Conservation (phyloP, 2,329 filamentous ascomycete genomes). For the Aspergillus melleus region DNA sequence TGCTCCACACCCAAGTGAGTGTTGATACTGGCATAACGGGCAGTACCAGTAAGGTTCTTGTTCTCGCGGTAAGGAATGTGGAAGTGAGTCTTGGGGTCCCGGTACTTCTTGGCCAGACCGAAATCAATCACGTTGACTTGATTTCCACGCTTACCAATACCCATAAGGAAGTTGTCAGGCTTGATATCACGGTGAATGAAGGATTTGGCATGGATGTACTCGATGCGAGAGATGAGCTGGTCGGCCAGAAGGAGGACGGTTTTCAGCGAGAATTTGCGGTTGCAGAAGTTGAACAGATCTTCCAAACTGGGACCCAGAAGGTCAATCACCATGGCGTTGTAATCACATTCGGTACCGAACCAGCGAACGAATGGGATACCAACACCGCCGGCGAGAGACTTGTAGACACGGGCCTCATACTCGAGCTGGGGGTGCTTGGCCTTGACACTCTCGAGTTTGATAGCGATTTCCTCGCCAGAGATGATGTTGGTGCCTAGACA, state of each 20-base stretch:
- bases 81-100: slow-evolving; percentile 99
- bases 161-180: slow-evolving; percentile 99
- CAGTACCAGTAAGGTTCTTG: slow-evolving; percentile 99
- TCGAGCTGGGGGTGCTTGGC: slow-evolving; percentile 98
- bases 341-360: slow-evolving; percentile 99
- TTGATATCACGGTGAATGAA: slow-evolving; percentile 99
- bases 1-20: slow-evolving; percentile 98
- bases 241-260: slow-evolving; percentile 95
- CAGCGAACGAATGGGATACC: slow-evolving; percentile 98
- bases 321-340: slow-evolving; percentile 99
- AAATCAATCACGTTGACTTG: slow-evolving; percentile 99
- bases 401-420: slow-evolving; percentile 92
- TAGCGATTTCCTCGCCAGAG: slow-evolving; percentile 98
- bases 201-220: slow-evolving; percentile 99
- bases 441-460: slow-evolving; percentile 99
- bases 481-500: slow-evolving; percentile 94
- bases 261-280: slow-evolving; percentile 99
- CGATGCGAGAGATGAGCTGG: slow-evolving; percentile 97
- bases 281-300: slow-evolving; percentile 99
- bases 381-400: slow-evolving; percentile 87
- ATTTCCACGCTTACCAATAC: slow-evolving; percentile 97
- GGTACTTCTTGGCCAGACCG: slow-evolving; percentile 98
- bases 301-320: slow-evolving; percentile 93
- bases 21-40: slow-evolving; percentile 98
- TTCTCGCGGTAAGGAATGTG: slow-evolving; percentile 99